Base-by-base conservation (phyloP, 192 early-diverging fungal species). In the Glomus cerebriforme region DNA sequence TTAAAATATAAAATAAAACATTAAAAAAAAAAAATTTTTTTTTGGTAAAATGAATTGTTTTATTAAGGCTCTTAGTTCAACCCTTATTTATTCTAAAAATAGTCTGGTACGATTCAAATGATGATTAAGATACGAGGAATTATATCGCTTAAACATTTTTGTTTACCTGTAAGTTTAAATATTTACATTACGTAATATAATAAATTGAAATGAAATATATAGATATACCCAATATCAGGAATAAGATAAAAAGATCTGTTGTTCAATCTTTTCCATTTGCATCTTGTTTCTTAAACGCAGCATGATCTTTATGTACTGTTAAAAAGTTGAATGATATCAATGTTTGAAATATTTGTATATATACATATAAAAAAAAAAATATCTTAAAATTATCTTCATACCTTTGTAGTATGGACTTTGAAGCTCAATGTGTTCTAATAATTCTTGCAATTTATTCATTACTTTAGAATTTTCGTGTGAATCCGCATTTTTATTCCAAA, bases 371-470 rank as follows among this genome's bases (percentile, higher is more conserved):
- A n/a, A n/a, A n/a, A n/a, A 43, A 31, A 37, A 59, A 32, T 75
- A 29, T 26, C 15, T 65, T 29, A 29, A 34, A n/a, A 37, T 6
- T 17, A 35, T 60, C 24, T 7, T 22, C 60, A 27, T 83, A 85
- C 84, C 84, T 72, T 87, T 87, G 75, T 87, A 87, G 74, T 85
- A 87, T 8, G 85, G 83, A 37, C 79, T 76, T 35, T 87, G 83
- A 34, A 85, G 72, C 59, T 85, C 77, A 43, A 87, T 79, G 19
- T 62, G 79, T 19, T 81, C 77, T 58, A 84, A 66, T 37, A 78
- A 80, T 73, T 82, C 78, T 17, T 58, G 27, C 19, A 87, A 77
- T 81, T 84, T 81, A 3, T 85, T 74, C 79, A 87, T 82, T 17
- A 87, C 83, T 32, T 80, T 82, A 19, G 79, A 59, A 59, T 81